Conservation (phyloP, 208 protist genomes). For the Crithidia sp. region DNA sequence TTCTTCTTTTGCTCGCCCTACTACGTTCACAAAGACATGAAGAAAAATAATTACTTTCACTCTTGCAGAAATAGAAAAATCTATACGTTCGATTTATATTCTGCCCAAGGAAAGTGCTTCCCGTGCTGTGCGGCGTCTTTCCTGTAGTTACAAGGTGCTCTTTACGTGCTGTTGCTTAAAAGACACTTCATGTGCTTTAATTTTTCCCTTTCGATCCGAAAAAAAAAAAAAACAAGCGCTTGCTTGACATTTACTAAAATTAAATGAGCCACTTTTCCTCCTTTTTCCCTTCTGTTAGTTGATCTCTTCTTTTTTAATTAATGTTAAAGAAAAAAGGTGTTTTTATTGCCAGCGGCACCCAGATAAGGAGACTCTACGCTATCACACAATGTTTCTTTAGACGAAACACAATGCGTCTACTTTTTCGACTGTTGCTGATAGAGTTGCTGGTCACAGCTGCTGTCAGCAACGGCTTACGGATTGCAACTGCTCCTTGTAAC, state of each 20-base stretch:
- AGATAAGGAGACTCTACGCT: no score
- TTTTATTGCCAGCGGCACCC: not conserved
- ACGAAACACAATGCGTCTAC: not conserved
- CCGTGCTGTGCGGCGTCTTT: no score
- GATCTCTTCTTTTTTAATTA: constrained; percentile 5
- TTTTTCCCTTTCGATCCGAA: constrained; percentile 17
- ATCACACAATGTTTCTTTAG: not conserved
- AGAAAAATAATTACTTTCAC: no score
- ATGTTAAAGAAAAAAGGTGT: not conserved
- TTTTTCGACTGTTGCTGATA: constrained; percentile 5
- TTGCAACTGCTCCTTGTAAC: constrained; percentile 44
- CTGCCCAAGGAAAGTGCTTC: no score
- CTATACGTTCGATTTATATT: no score
- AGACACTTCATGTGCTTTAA: constrained; percentile 1
- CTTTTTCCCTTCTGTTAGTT: constrained; percentile 19
- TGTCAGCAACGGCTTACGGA: constrained; percentile 9
- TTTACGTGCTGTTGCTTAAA: not conserved
- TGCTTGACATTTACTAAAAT: no score
- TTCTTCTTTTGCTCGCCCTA: no score
- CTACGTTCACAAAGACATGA: no score
- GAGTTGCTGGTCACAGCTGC: not conserved
- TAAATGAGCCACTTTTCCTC: not conserved
- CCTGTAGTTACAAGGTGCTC: no score
- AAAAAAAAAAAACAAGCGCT: no score
- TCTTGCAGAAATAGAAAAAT: no score